Evolutionary conservation across 2,329 filamentous ascomycete genomes (phyloP).

Genomic region (Cephalotrichum gorgonifer): DNA sequence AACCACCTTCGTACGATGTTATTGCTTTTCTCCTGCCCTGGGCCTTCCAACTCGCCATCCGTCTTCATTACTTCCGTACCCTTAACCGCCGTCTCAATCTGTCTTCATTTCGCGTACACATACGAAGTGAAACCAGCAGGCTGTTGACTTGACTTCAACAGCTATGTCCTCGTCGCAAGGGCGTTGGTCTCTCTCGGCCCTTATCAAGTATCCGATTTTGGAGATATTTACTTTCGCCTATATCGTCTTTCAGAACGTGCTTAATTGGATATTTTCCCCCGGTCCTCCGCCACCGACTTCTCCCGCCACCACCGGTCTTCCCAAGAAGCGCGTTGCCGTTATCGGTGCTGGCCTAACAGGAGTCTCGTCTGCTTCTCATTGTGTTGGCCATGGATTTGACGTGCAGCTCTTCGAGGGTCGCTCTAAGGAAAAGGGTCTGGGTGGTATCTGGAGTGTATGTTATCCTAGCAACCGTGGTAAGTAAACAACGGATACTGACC

Average conservation of each 20-base stretch:
- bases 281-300: background rate
- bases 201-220: background rate
- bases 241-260: background rate
- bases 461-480: background rate
- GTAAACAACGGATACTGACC: background rate
- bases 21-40: background rate
- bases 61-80: background rate
- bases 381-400: conserved; percentile 77
- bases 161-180: background rate
- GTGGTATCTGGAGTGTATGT: conserved; percentile 71
- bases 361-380: conserved; percentile 71
- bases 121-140: background rate
- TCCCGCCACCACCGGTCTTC: background rate
- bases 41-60: no score
- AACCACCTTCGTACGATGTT: background rate
- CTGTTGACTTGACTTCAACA: background rate
- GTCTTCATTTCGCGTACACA: background rate
- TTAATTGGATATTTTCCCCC: background rate
- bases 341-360: conserved; percentile 65
- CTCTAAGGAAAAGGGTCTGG: conserved; percentile 46
- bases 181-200: background rate
- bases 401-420: conserved; percentile 70
- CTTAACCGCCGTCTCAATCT: background rate
- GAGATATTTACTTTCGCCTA: background rate
- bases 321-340: conserved; percentile 40